A percentile compares a stretch with the other conserved stretches of the same genome.
These are phyloP conservation scores for Dissophora globulifera DNA, from an alignment of 192 early-diverging fungal species.

Conservation along the genomic window DNA sequence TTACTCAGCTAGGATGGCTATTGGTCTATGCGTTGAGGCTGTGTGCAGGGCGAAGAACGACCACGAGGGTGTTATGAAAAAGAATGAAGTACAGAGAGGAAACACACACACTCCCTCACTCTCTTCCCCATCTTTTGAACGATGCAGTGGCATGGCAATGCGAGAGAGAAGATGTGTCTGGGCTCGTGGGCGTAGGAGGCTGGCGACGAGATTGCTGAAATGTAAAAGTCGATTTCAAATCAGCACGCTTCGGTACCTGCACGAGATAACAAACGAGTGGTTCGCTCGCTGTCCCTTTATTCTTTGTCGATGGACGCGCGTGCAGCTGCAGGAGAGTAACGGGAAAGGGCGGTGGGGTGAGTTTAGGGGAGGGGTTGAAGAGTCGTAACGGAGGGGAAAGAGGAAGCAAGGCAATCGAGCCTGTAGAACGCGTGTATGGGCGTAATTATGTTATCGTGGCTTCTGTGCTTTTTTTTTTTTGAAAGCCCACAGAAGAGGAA, in stretches of 20 bases:
- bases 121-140: background rate
- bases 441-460: too few species aligned
- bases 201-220: background rate
- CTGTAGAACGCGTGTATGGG: too few species aligned
- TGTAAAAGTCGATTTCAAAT: background rate
- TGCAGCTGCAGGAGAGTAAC: slow-evolving; percentile 2
- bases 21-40: background rate
- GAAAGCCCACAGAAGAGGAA: background rate
- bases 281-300: background rate
- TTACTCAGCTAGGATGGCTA: too few species aligned
- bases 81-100: too few species aligned
- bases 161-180: background rate
- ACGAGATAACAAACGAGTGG: background rate
- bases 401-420: too few species aligned
- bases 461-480: too few species aligned
- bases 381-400: background rate
- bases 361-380: background rate
- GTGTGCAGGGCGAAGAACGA: background rate
- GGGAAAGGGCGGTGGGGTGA: too few species aligned
- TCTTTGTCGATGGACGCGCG: background rate
- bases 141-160: background rate
- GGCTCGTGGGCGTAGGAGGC: background rate
- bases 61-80: too few species aligned
- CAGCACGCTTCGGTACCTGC: background rate
- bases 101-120: too few species aligned